Conservation (phyloP, 2,329 filamentous ascomycete species). For the Ilyonectria robusta region DNA sequence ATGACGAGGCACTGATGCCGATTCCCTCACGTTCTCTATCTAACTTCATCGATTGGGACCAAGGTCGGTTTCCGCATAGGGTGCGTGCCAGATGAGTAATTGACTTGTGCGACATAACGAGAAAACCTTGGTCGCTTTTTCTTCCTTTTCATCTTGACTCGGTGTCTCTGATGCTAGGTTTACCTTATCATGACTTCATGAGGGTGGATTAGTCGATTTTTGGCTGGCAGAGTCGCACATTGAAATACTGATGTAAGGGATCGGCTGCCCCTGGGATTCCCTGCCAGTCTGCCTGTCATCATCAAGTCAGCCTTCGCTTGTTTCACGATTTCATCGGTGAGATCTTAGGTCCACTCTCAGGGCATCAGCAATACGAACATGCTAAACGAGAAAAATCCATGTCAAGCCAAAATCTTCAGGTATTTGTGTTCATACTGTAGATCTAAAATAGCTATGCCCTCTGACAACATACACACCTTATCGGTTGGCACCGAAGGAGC, state of each 20-base stretch:
- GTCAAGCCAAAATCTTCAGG: background rate
- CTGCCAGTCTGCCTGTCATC: background rate
- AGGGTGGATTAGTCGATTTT: background rate
- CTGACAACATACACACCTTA: background rate
- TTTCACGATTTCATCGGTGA: background rate
- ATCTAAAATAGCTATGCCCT: background rate
- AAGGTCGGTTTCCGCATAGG: no score
- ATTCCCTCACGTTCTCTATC: background rate
- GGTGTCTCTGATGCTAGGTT: no score
- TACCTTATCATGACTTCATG: background rate
- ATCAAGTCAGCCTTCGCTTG: background rate
- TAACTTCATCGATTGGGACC: background rate
- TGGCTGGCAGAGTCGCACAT: background rate
- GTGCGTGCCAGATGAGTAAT: background rate
- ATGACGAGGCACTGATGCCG: background rate
- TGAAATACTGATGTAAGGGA: background rate
- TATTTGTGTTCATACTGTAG: background rate
- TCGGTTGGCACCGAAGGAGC: background rate
- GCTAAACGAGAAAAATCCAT: background rate
- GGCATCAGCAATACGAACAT: background rate
- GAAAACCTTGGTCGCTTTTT: background rate
- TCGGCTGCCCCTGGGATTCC: background rate
- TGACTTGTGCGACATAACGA: background rate
- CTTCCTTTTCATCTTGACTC: background rate
- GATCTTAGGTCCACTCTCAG: background rate